Evolutionary conservation across 1,139 yeast genomes (phyloP), one percentile per base, ranked within the genome.

Genomic region (Saccharomyces pastorianus): DNA sequence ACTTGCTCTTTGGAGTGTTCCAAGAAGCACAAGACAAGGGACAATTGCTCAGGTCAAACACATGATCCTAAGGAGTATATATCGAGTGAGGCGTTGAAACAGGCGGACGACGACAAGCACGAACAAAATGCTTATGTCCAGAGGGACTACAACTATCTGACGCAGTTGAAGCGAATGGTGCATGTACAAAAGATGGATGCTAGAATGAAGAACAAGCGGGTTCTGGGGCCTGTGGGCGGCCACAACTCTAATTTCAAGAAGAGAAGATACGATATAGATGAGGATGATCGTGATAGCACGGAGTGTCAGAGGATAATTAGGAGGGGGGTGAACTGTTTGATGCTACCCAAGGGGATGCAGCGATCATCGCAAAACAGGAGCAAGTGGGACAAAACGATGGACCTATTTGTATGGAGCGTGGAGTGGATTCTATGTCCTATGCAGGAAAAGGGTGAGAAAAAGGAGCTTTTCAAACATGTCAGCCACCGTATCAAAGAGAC

Each of bases 71-170:
- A 89, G 1, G 73, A 74, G 54, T 89, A 82, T 65, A 73, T 87
- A 9, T 60, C 70, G 2, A 63, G 69, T 31, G 62, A 58, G 31
- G 49, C 49, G 2, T 52, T 67, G 14, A 65, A 63, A 49, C 53
- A 51, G 20, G 69, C 65, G n/a, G 70, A 77, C 57, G 74, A 75
- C 44, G 75, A 76, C 6, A 73, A 74, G 8, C 69, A 73, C 38
- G 67, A 70, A 23, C 66, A 70, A 28, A 72, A 73, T 50, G 57
- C 62, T 5, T 61, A 82, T 49, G 80, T 90, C 9, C 89, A 90
- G 64, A 72, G 97, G 56, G 98, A 91, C 68, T 91, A 90, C 68
- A 86, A 88, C 65, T 88, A 88, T 64, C 71, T 91, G 44, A 75
- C 81, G 56, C 74, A 74, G 26, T 65, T 91, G 55, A 85, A 84